phyloP scores from a whole-genome alignment of 1,139 yeast species.

The Taphrina wiesneri region DNA sequence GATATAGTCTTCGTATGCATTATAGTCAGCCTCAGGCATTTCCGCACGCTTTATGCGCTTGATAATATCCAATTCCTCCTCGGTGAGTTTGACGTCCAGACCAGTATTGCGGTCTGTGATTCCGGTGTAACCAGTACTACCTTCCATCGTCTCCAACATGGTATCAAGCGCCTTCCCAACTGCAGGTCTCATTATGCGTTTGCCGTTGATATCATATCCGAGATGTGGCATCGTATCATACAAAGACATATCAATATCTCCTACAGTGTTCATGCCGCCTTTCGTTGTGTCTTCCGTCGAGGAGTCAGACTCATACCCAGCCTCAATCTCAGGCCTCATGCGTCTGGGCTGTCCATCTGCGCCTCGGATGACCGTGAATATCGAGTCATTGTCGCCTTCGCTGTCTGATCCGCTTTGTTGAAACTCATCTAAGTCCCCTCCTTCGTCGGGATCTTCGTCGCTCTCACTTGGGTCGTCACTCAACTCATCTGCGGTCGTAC shows the following conservation, averaged over 20 bases:
- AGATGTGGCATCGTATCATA: constrained; percentile 97
- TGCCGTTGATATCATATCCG: constrained; percentile 96
- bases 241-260: constrained; percentile 87
- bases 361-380: constrained; percentile 44
- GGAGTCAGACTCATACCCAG: constrained; percentile 90
- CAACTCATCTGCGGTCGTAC: constrained; percentile 40
- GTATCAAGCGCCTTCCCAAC: constrained; percentile 92
- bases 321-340: constrained; percentile 84
- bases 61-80: constrained; percentile 86
- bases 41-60: constrained; percentile 82
- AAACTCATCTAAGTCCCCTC: constrained; percentile 40
- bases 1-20: constrained; percentile 90
- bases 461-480: constrained; percentile 37
- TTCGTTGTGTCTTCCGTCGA: constrained; percentile 72
- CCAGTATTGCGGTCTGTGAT: constrained; percentile 89
- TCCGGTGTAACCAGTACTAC: constrained; percentile 99
- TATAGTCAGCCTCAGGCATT: constrained; percentile 72
- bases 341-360: constrained; percentile 80
- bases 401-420: constrained; percentile 40
- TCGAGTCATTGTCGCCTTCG: constrained; percentile 32
- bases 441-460: constrained; percentile 40
- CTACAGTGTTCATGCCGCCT: constrained; percentile 65
- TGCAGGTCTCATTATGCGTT: constrained; percentile 98
- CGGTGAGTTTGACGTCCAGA: constrained; percentile 75
- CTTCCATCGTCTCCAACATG: constrained; percentile 80